Evolutionary conservation across 2,329 filamentous ascomycete species (phyloP), one percentile per base, ranked within the genome.

Genomic region (Lachnellula cervina): DNA sequence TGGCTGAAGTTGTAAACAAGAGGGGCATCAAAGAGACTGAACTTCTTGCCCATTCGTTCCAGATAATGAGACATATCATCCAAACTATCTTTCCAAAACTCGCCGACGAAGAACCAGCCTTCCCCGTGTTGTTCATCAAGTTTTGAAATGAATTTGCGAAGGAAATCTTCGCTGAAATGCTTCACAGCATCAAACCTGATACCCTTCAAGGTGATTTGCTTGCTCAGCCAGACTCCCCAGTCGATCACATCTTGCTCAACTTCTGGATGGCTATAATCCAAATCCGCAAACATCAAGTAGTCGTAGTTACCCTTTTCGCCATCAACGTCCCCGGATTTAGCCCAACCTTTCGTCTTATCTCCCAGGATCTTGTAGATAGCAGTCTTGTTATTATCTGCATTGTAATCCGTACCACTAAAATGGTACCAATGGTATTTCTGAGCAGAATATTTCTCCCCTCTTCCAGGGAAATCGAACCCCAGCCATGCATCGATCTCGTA

Each of bases 131-230:
- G 71, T 44, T 74, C 73, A 64, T 80, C 80, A 56, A 88, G 70
- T 46, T 79, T 73, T 5, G 74, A 72, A 50, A 89, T 79, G 71
- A 88, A 88, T n/a, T 82, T 77, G 43, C 76, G 77, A 34, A 86
- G 77, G 65, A 90, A 90, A n/a, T 77, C 74, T 56, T 80, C 79
- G 28, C 81, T 86, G 70, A 85, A 88, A 70, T 90, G 87, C 71
- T 89, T 87, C 32, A 85, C 82, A 13, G 87, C 87, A 68, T 90
- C 87, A 50, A 90, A 78, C 17, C 87, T 77, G 68, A 90, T 84
- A 1, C 86, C 87, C 58, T 79, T 76, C 11, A 90, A 72, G 0
- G 80, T 79, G 0, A 88, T 67, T 57, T 84, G 75, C 5, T 79
- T 72, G 1, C 80, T 77, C 55, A 90, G 76, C 87, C 87, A 90